Base-by-base conservation (phyloP, 139 green algal genomes). In the Chlamydomonas urium region DNA sequence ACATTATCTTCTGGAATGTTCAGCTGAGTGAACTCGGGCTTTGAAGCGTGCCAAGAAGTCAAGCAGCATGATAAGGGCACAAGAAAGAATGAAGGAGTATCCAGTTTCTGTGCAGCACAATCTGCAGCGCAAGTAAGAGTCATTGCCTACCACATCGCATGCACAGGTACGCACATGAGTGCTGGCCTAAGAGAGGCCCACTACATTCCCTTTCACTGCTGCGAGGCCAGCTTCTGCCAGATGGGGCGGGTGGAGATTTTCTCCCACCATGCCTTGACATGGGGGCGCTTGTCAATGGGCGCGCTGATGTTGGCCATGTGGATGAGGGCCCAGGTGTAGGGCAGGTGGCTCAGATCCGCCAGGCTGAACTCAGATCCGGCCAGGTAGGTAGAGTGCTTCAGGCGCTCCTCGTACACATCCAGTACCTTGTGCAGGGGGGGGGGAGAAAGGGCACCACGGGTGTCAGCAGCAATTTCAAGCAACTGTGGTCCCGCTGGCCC, bases 241-340 rank as follows among this genome's bases (percentile, higher is more conserved):
- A 17, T 37, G 10, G 32, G 32, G 32, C 59, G 32, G 26, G 19
- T 31, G 33, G 59, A 42, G 59, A 37, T 42, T 21, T 26, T 21
- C 26, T 67, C 59, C 14, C 14, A 67, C 59, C 59, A 67, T 3
- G 59, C 59, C 32, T 67, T 67, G 59, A 67, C 59, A 28, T 38
- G 23, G 21, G 59, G 59, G 59, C 10, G 26, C 3, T 21, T n/a
- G 58, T 17, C 32, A n/a, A 45, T 37, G 8, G 58, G 58, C 8
- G 58, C 58, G 33, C 24, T 21, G 21, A 37, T 4, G 14, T 26
- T 26, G 33, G 26, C 59, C 59, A 37, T 66, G 58, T 56, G 21
- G 17, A 66, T 36, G 24, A 66, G 5, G 8, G 26, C 26, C n/a
- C n/a, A n/a, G 10, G 58, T 66, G 28, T 67, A 67, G 10, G 59